Conservation (phyloP, 257 asterid species). For the Solanum megistacrolobum region DNA sequence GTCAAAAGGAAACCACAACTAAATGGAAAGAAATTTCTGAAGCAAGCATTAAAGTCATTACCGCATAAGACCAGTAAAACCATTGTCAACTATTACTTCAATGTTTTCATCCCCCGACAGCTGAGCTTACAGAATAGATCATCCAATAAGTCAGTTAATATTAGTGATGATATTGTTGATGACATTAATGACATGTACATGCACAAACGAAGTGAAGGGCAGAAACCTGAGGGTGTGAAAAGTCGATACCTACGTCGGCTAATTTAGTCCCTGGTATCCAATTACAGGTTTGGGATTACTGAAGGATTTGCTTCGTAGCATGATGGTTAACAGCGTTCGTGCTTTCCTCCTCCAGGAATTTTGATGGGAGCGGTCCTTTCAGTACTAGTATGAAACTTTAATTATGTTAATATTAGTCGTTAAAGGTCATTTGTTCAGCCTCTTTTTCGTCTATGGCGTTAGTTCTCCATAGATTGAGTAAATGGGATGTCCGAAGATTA, state of each 20-base stretch:
- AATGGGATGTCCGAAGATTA: neutral
- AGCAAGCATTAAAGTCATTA: conserved; percentile 40
- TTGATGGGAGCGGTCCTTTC: neutral
- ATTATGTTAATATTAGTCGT: neutral
- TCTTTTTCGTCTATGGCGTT: neutral
- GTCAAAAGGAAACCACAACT: conserved; percentile 25
- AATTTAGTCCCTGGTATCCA: conserved; percentile 1
- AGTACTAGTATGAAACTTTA: neutral
- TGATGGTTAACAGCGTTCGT: neutral
- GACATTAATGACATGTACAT: conserved; percentile 11
- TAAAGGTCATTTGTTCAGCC: neutral
- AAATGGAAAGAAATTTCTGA: conserved; percentile 39
- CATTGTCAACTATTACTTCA: conserved; percentile 45
- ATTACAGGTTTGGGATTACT: neutral
- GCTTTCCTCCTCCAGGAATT: neutral
- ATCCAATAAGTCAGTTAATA: conserved; percentile 25
- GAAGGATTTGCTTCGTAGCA: conserved; percentile 2
- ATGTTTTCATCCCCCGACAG: conserved; percentile 46
- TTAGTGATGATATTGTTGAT: conserved; percentile 42
- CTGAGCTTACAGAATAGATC: conserved; percentile 39
- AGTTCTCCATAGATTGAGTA: neutral
- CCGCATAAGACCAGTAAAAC: conserved; percentile 28
- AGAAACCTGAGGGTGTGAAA: conserved; percentile 14
- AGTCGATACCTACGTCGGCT: conserved; percentile 22
- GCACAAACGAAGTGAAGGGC: conserved; percentile 15